Evolutionary conservation across 2,329 filamentous ascomycete species (phyloP).

Genomic region (Coniochaeta sp.): DNA sequence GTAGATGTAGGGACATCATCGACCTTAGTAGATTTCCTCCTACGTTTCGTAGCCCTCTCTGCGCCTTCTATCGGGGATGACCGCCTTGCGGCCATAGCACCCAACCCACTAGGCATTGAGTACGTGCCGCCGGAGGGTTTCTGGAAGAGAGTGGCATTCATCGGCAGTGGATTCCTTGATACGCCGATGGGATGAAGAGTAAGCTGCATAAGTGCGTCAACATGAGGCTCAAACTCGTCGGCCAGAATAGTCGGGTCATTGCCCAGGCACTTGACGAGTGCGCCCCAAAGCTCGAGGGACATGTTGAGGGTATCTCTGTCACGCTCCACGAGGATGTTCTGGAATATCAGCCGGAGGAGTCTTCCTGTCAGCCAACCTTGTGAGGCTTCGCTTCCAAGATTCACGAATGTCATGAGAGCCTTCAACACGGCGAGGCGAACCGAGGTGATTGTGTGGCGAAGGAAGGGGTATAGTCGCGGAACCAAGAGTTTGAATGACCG

Average conservation of each 20-base stretch:
- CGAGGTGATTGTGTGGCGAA: constrained; percentile 93
- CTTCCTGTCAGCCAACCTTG: constrained; percentile 90
- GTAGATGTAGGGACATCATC: constrained; percentile 57
- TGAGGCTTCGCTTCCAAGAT: constrained; percentile 70
- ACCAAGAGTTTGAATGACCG: constrained; percentile 90
- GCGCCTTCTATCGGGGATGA: constrained; percentile 44
- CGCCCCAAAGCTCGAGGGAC: constrained; percentile 81
- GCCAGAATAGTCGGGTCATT: constrained; percentile 58
- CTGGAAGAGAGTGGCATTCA: constrained; percentile 84
- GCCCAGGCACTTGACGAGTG: constrained; percentile 63
- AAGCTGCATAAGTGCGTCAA: constrained; percentile 75
- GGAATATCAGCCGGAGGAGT: constrained; percentile 81
- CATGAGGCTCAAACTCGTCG: constrained; percentile 64
- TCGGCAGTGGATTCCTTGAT: constrained; percentile 80
- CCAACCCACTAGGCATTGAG: constrained; percentile 36
- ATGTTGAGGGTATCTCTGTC: constrained; percentile 75
- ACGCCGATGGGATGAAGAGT: constrained; percentile 89
- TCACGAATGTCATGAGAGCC: constrained; percentile 85
- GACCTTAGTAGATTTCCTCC: constrained; percentile 76
- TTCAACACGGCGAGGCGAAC: constrained; percentile 90
- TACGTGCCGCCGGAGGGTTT: constrained; percentile 88
- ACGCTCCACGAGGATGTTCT: constrained; percentile 90
- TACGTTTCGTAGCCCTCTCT: constrained; percentile 64
- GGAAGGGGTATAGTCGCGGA: constrained; percentile 88
- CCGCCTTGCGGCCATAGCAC: constrained; percentile 33